These are phyloP conservation scores for Ceratobasidium sp. DNA, from an alignment of 1,284 basidiomycete genomes.

Conservation along the genomic window DNA sequence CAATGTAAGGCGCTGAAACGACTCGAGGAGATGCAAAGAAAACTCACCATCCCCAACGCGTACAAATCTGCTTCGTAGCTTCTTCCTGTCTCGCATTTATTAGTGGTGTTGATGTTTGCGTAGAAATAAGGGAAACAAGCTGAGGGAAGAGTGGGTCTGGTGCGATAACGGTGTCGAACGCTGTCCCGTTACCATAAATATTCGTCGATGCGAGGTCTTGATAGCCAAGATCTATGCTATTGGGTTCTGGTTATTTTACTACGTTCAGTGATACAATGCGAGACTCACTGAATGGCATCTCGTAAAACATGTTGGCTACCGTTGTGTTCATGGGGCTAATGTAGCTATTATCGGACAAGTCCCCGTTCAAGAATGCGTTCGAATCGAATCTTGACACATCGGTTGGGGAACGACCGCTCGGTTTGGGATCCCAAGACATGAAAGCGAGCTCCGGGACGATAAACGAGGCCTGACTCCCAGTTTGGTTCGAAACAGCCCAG, in stretches of 20 bases:
- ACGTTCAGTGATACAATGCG: too few species aligned
- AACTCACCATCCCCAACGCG: too few species aligned
- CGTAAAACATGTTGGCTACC: constrained; percentile 11
- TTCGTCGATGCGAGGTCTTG: background rate
- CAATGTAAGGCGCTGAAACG: too few species aligned
- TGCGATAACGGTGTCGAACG: background rate
- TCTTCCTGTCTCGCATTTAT: too few species aligned
- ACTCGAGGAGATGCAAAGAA: too few species aligned
- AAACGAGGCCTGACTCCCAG: background rate
- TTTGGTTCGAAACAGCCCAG: background rate
- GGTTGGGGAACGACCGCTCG: background rate
- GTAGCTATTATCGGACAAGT: background rate
- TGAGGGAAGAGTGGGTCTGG: background rate
- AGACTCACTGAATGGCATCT: constrained; percentile 23
- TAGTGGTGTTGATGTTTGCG: background rate
- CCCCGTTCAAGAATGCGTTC: background rate
- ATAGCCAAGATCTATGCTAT: background rate
- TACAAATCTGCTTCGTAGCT: too few species aligned
- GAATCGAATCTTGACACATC: background rate
- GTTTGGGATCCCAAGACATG: background rate
- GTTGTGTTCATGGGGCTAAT: background rate
- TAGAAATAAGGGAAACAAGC: background rate
- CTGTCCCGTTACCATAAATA: background rate
- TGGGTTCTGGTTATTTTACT: too few species aligned
- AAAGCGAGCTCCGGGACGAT: background rate